Base-by-base conservation (phyloP, 2,329 filamentous ascomycete species). In the Colletotrichum musicola region DNA sequence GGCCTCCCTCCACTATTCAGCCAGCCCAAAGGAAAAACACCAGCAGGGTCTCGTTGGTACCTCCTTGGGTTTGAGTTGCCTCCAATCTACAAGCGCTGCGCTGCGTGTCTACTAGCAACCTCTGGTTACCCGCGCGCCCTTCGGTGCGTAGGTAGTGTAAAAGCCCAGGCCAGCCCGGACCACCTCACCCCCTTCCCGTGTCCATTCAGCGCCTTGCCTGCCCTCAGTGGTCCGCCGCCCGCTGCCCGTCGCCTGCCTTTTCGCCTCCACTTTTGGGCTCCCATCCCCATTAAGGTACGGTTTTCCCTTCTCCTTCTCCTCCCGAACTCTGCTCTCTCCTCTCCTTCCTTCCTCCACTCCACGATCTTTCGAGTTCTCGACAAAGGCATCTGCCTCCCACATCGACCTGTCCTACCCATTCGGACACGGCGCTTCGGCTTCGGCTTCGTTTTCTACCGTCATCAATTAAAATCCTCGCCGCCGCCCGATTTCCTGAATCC, bases 261-360 rank as follows among this genome's bases (percentile, higher is more conserved):
- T 68, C 68, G 65, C 64, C 68, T 64, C 68, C 64, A 68, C 64
- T 64, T 68, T 35, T 68, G 65, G 64, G 68, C 68, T 68, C 68
- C 59, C 59, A 70, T 63, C 59, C 59, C 64, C 60, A 59, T 64
- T 64, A 70, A 68, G 68, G 65, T 68, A 65, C 46, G 63, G 51
- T 63, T 68, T 42, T 62, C 64, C 67, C 67, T 46, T 69, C 54
- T 51, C 58, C 46, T 57, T 56, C 51, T 47, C 51, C 40, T 46
- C 44, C 49, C 25, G 16, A 47, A 14, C 60, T 62, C 18, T 46
- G 25, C 25, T 30, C 57, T 25, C 51, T 66, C 35, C 58, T 67
- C 58, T 58, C 53, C 30, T 35, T 66, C 35, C 61, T 42, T 69
- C 60, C 51, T 63, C 68, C 64, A 69, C 67, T 57, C 67, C 67